phyloP scores from a whole-genome alignment of 2,329 filamentous ascomycete species.

The Alternaria sp. region DNA sequence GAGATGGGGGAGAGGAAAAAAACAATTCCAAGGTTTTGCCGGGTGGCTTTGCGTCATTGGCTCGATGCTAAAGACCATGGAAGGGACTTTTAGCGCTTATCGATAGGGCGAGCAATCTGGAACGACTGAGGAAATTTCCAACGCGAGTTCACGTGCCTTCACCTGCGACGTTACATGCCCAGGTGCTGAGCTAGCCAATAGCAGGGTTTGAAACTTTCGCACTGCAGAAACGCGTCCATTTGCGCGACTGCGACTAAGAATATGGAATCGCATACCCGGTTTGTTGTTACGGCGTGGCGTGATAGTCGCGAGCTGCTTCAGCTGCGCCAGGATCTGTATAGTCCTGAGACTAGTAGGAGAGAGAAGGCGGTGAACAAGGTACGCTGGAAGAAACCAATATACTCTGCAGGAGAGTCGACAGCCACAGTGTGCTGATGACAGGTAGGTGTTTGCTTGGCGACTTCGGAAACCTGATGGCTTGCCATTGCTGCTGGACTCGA shows the following conservation, averaged over 20 bases:
- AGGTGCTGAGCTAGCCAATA: conserved; percentile 15
- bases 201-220: neutral
- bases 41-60: conserved; percentile 1
- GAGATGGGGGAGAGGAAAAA: neutral
- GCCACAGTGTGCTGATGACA: conserved; percentile 22
- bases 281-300: conserved; percentile 60
- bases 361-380: conserved; percentile 50
- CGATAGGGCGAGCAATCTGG: neutral
- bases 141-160: conserved; percentile 12
- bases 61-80: neutral
- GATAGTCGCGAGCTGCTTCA: conserved; percentile 68
- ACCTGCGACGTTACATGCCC: conserved; percentile 1
- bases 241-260: neutral
- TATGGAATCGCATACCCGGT: conserved; percentile 22
- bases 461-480: conserved; percentile 49
- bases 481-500: conserved; percentile 80
- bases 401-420: neutral
- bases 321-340: conserved; percentile 71
- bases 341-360: conserved; percentile 37
- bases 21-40: neutral
- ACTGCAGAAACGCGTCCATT: neutral
- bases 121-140: neutral
- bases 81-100: neutral
- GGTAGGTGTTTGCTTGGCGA: conserved; percentile 44
- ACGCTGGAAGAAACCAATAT: conserved; percentile 14